Percentiles rank a stretch among this genome's conserved stretches.
phyloP scores from a whole-genome alignment of 495 filamentous ascomycete species.

The Jackrogersella minutella region DNA sequence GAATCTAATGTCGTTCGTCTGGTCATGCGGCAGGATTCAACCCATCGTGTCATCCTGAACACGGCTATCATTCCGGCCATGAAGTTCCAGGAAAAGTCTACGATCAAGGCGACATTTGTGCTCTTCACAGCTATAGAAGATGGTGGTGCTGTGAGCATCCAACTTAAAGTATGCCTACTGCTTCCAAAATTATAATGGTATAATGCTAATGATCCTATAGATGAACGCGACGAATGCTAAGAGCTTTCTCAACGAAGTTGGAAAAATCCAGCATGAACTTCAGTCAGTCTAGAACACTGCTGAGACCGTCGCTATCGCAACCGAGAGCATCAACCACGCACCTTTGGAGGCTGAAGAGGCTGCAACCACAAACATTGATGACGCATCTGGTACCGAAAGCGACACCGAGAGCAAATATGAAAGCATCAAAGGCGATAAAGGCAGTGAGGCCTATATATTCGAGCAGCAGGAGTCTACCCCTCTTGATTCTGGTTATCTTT shows the following conservation, averaged over 20 bases:
- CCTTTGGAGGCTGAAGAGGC: neutral
- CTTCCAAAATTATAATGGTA: neutral
- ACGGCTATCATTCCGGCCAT: conserved; percentile 76
- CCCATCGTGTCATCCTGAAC: conserved; percentile 86
- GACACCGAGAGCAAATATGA: too few relatives aligned
- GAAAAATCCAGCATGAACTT: conserved; percentile 52
- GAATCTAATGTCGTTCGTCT: conserved; percentile 66
- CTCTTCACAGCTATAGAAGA: conserved; percentile 67
- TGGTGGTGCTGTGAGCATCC: conserved; percentile 64
- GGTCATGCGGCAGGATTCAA: conserved; percentile 88
- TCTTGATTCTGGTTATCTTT: neutral
- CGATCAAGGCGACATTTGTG: conserved; percentile 63
- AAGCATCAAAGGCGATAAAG: neutral
- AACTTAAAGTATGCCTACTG: conserved; percentile 71
- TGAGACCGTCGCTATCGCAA: neutral
- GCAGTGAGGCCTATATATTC: neutral
- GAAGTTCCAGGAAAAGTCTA: conserved; percentile 72
- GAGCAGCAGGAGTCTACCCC: neutral
- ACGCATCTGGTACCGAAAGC: neutral
- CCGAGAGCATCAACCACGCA: neutral
- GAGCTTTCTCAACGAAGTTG: conserved; percentile 50
- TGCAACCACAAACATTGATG: neutral
- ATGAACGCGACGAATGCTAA: conserved; percentile 57
- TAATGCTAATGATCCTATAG: conserved; percentile 39
- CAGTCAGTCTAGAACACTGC: conserved; percentile 40